Base-by-base conservation (phyloP, 2,329 filamentous ascomycete species). In the Hypoxylon sp. region DNA sequence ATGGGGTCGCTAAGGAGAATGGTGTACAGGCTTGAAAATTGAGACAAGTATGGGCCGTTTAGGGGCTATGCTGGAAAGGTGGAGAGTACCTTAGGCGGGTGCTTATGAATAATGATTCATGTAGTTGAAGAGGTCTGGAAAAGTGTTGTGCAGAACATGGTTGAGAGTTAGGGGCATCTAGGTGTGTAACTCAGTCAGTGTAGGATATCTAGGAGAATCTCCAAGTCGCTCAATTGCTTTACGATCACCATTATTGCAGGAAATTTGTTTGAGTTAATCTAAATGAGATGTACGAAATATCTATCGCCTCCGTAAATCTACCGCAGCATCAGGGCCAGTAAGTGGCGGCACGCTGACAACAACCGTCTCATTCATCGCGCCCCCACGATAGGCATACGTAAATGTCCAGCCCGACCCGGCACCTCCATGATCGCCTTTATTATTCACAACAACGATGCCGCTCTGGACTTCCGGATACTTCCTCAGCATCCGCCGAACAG, bases 401-500 rank as follows among this genome's bases (percentile, higher is more conserved):
- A 88, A 88, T 0, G 80, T 83, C 86, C 86, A 88, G 0, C 85
- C 85, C 1, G 84, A 86, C 0, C 78, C 85, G 0, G 86, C 86
- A 1, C 77, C 86, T 0, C 81, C 86, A 48, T 88, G 85, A 46
- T 82, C 78, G 0, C 86, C 86, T 55, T 81, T 74, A 27, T 74
- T 82, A 69, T 86, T 78, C 6, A 86, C 82, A 5, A 88, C 85
- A 0, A 88, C 85, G 2, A 88, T 75, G 0, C 86, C 86, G 55
- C 82, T 85, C 27, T 79, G 77, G 1, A 86, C 74, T 1, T 77
- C 75, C 0, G 85, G 85, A 51, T 84, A 86, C 73, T 81, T 84
- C 11, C 76, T 73, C 10, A 86, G 49, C 83, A 88, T 88, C 14
- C 86, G 79, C 0, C 73, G 61, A 0, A 88, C 85, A 0, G 82